phyloP scores from a whole-genome alignment of 2,329 filamentous ascomycete species.

The Lachnellula subtilissima region DNA sequence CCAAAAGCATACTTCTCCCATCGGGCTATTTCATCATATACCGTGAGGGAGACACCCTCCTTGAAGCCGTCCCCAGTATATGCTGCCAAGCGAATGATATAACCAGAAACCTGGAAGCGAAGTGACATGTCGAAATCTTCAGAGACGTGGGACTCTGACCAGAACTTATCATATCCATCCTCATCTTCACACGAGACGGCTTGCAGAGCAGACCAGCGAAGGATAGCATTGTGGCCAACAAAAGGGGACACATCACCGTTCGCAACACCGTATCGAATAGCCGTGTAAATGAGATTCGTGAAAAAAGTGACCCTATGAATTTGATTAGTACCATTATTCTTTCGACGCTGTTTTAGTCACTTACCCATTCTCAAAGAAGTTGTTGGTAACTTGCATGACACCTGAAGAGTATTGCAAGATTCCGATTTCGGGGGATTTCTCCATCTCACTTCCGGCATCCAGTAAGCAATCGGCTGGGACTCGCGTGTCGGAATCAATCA shows the following conservation, averaged over 20 bases:
- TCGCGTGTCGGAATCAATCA: slow-evolving; percentile 65
- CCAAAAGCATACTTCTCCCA: slow-evolving; percentile 73
- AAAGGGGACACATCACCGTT: slow-evolving; percentile 66
- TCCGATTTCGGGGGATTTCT: slow-evolving; percentile 62
- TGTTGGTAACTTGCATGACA: slow-evolving; percentile 70
- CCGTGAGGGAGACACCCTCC: slow-evolving; percentile 66
- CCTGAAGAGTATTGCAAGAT: slow-evolving; percentile 69
- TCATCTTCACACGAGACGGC: slow-evolving; percentile 48
- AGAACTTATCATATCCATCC: slow-evolving; percentile 56
- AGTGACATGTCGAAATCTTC: slow-evolving; percentile 75
- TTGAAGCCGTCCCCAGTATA: slow-evolving; percentile 68
- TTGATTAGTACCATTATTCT: background rate
- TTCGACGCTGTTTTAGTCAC: background rate
- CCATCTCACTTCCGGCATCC: slow-evolving; percentile 70
- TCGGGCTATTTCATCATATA: slow-evolving; percentile 66
- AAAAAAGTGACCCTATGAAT: slow-evolving; percentile 58
- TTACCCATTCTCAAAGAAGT: slow-evolving; percentile 65
- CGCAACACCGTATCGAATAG: slow-evolving; percentile 65
- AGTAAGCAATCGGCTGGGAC: slow-evolving; percentile 64
- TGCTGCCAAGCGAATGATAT: slow-evolving; percentile 61
- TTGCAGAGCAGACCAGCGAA: slow-evolving; percentile 63
- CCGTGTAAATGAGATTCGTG: slow-evolving; percentile 70
- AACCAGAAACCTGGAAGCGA: slow-evolving; percentile 64
- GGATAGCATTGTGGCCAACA: slow-evolving; percentile 71
- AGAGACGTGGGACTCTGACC: slow-evolving; percentile 71